A percentile compares a stretch with the other conserved stretches of the same genome.
Evolutionary conservation across 257 asterid species (phyloP).

Genomic region (Nicotiana obtusifolia): DNA sequence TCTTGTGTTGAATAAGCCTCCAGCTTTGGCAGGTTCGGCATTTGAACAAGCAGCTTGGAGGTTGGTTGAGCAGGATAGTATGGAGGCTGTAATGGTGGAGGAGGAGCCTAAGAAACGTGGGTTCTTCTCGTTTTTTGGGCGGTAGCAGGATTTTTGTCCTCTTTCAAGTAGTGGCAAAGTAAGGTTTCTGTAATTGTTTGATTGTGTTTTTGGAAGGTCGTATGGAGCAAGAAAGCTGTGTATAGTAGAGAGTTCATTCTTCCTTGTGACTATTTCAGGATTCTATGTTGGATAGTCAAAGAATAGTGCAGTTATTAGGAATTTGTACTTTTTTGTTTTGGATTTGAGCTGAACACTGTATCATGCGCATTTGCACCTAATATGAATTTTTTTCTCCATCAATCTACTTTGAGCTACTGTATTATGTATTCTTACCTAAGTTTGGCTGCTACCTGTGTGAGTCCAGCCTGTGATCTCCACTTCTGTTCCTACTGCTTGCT

Average conservation of each 20-base stretch:
- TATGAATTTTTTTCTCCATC: not conserved
- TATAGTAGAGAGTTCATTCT: conserved; percentile 34
- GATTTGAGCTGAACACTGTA: conserved; percentile 8
- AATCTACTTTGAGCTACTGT: not conserved
- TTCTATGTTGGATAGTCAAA: conserved; percentile 9
- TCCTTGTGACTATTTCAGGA: conserved; percentile 14
- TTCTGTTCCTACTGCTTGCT: not conserved
- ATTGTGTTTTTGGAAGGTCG: not conserved
- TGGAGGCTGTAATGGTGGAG: conserved; percentile 93
- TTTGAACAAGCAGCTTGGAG: conserved; percentile 99
- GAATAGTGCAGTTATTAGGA: conserved; percentile 8
- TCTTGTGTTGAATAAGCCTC: conserved; percentile 86
- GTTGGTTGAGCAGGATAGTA: conserved; percentile 96
- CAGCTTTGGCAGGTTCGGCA: conserved; percentile 87
- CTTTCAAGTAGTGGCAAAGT: not conserved
- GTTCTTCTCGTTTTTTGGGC: conserved; percentile 85
- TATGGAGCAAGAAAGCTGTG: conserved; percentile 15
- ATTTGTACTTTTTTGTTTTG: not conserved
- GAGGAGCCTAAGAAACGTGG: conserved; percentile 95
- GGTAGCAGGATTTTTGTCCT: conserved; percentile 23
- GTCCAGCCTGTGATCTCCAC: not conserved
- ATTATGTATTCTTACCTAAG: not conserved
- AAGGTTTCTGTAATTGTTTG: not conserved
- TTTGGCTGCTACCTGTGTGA: not conserved
- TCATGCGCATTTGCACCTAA: not conserved